Conservation (phyloP, 352 stramenopile genomes). For the Phytophthora rubi region DNA sequence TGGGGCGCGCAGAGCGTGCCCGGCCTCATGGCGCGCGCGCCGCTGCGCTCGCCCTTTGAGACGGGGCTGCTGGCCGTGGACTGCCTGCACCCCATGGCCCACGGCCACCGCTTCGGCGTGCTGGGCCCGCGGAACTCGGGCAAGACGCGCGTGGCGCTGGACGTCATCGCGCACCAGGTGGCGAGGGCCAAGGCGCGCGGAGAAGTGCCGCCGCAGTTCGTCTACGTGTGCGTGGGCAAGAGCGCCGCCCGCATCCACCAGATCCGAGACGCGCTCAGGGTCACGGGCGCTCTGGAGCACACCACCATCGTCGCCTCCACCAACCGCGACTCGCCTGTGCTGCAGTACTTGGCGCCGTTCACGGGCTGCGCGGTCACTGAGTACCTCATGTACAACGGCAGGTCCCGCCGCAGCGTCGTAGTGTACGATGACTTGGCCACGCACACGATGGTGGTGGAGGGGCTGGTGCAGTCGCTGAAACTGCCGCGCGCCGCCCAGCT, state of each 20-base stretch:
- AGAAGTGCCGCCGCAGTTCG: constrained; percentile 64
- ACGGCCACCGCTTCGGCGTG: constrained; percentile 71
- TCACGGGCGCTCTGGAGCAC: constrained; percentile 50
- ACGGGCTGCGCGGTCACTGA: constrained; percentile 76
- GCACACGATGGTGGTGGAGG: constrained; percentile 77
- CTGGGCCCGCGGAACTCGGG: constrained; percentile 71
- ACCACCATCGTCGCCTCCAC: constrained; percentile 74
- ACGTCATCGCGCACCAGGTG: constrained; percentile 74
- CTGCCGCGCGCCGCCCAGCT: constrained; percentile 65
- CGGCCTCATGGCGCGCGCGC: constrained; percentile 60
- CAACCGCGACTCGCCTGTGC: constrained; percentile 70
- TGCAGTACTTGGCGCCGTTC: constrained; percentile 87
- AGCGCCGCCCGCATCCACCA: constrained; percentile 61
- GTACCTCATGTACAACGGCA: constrained; percentile 66
- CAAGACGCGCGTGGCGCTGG: constrained; percentile 73
- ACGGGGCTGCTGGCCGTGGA: constrained; percentile 78
- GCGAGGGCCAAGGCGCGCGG: constrained; percentile 27
- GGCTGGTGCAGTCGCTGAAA: constrained; percentile 73
- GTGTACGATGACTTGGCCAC: constrained; percentile 84
- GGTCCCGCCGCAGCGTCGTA: constrained; percentile 62
- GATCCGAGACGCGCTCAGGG: constrained; percentile 61
- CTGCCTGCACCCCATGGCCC: constrained; percentile 78
- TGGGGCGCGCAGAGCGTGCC: constrained; percentile 73
- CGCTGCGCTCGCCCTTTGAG: constrained; percentile 58
- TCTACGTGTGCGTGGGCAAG: constrained; percentile 83